Base-by-base conservation (phyloP, 2,329 filamentous ascomycete genomes). In the Bipolaris victoriae region DNA sequence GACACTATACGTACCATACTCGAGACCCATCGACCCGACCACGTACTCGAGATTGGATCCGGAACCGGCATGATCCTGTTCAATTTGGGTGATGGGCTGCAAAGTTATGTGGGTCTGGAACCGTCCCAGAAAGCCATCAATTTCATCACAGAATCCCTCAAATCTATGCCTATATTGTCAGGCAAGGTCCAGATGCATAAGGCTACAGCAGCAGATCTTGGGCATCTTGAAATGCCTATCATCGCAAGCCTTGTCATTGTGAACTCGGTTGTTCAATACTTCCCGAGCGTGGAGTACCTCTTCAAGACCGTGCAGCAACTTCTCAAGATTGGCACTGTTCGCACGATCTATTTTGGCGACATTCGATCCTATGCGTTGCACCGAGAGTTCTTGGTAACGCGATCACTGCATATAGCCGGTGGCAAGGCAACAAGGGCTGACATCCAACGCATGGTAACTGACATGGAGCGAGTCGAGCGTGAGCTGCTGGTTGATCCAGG, bases 11-110 rank as follows among this genome's bases (percentile, higher is more conserved):
- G 10, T 10, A 55, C 51, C 7, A 50, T 55, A 1, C 36, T 45
- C 40, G 37, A 47, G 45, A 46, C 15, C 22, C 16, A 16, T 9
- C 37, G 15, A 26, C 36, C 36, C 6, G 44, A 36, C 1, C 26
- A 52, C 7, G 52, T 61, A 5, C 55, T 61, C 5, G 55, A 61
- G 18, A 49, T 61, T 40, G 55, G 58, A 37, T 35, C 51, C 1
- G 58, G 58, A 5, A 53, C 51, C 1, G 58, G 59, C 16, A 61
- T 61, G 57, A 49, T 62, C n/a, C 49, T 62, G 4, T 60, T 62
- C 53, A 62, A 62, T 18, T 26, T 62, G 1, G 29, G 40, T 4
- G 22, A 45, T 3, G 35, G 33, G 13, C 37, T 62, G 6, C 1
- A 40, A 40, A 51, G 29, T n/a, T 60, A 62, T 16, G 26, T 55